phyloP scores from a whole-genome alignment of 306 rosid species.

The Quercus mongolica region DNA sequence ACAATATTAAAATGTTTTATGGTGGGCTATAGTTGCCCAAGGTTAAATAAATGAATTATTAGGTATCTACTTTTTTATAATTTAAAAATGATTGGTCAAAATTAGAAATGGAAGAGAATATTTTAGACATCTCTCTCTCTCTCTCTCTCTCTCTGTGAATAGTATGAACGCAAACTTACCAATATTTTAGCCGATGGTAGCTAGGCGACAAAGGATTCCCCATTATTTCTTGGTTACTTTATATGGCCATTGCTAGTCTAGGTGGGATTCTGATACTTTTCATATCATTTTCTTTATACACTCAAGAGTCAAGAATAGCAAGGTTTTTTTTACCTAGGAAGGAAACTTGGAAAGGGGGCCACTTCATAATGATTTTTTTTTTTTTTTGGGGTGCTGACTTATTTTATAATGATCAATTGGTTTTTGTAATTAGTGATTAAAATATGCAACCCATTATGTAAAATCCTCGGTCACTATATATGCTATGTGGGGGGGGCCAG shows the following conservation, averaged over 20 bases:
- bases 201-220: not conserved
- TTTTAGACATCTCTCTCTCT: too few relatives aligned
- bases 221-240: not conserved
- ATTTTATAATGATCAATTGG: too few relatives aligned
- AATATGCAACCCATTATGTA: too few relatives aligned
- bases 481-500: too few relatives aligned
- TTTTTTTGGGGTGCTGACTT: too few relatives aligned
- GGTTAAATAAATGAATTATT: not conserved
- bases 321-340: not conserved
- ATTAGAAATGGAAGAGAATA: not conserved
- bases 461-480: too few relatives aligned
- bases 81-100: not conserved
- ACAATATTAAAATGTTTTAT: not conserved
- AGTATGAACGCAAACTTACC: not conserved
- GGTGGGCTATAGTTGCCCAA: not conserved
- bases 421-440: too few relatives aligned
- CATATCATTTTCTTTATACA: not conserved
- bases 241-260: not conserved
- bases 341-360: not conserved
- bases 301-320: not conserved
- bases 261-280: not conserved
- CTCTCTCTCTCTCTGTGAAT: not conserved
- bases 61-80: not conserved
- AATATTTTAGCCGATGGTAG: too few relatives aligned
- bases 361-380: too few relatives aligned